Evolutionary conservation across 345 rosid species (phyloP).

Genomic region (Acer yangbiense): DNA sequence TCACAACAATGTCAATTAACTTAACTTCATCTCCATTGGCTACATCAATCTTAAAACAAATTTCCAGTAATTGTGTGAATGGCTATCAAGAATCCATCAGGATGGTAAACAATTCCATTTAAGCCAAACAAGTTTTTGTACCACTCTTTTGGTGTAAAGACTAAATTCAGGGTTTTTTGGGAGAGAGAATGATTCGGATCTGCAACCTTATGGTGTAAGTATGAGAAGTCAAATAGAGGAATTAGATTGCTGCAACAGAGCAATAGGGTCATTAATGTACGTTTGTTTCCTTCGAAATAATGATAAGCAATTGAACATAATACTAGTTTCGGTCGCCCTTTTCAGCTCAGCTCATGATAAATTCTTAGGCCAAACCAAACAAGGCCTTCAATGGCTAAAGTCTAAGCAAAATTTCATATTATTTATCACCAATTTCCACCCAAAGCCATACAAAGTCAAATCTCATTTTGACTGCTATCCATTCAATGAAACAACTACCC

Average conservation of each 20-base stretch:
- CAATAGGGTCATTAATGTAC: not conserved
- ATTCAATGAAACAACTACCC: not conserved
- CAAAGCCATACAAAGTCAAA: not conserved
- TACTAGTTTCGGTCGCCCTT: not conserved
- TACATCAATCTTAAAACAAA: conserved; percentile 57
- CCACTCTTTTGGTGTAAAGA: conserved; percentile 72
- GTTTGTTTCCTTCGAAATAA: not conserved
- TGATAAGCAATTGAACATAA: not conserved
- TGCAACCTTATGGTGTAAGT: too few species aligned
- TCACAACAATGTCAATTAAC: too few species aligned
- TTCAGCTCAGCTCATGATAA: not conserved
- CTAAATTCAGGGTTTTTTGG: conserved; percentile 32
- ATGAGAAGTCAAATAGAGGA: not conserved
- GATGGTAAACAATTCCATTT: conserved; percentile 87
- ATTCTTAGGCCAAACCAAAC: not conserved
- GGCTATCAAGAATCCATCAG: conserved; percentile 73
- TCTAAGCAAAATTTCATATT: not conserved
- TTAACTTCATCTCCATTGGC: conserved; percentile 45
- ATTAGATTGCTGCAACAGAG: not conserved
- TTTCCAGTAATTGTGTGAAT: conserved; percentile 72
- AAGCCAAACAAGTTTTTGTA: conserved; percentile 61
- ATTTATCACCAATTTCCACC: not conserved
- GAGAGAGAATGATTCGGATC: too few species aligned
- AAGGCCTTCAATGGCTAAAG: not conserved
- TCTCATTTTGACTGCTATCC: not conserved